These are phyloP conservation scores for Paramecium tetraurelia DNA, from an alignment of 73 alveolate genomes.

Conservation along the genomic window DNA sequence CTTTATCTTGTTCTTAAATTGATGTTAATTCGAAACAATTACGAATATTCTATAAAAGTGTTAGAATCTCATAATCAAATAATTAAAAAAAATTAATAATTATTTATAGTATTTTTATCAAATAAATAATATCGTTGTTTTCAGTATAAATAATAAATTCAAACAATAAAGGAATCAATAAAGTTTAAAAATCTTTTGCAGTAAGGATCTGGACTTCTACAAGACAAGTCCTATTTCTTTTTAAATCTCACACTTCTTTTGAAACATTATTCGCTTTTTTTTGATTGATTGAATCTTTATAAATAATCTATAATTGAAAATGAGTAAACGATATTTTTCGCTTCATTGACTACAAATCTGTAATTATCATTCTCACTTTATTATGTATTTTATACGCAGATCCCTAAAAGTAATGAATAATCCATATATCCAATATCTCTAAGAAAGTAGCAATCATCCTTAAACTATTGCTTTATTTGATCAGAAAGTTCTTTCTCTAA, in stretches of 20 bases:
- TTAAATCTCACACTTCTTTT: neutral
- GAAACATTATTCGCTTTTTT: neutral
- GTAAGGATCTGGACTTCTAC: neutral
- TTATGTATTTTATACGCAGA: neutral
- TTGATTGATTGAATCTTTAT: neutral
- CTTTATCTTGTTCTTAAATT: neutral
- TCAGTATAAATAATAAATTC: neutral
- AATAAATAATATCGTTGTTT: neutral
- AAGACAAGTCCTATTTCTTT: neutral
- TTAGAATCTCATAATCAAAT: neutral
- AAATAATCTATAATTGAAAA: neutral
- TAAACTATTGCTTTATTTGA: neutral
- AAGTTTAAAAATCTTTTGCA: neutral
- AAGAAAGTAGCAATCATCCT: neutral
- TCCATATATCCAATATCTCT: neutral
- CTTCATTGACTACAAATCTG: neutral
- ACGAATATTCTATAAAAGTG: too few species aligned
- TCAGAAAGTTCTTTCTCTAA: neutral
- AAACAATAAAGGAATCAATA: neutral
- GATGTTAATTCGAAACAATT: too few species aligned
- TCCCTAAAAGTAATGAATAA: slow-evolving; percentile 16
- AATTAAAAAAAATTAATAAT: neutral
- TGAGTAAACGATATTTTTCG: neutral
- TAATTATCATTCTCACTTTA: neutral
- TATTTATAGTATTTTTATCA: neutral